Percentiles rank a stretch among this genome's conserved stretches.
These are phyloP conservation scores for Trifolium dubium DNA, from an alignment of 306 rosid species.

Conservation along the genomic window DNA sequence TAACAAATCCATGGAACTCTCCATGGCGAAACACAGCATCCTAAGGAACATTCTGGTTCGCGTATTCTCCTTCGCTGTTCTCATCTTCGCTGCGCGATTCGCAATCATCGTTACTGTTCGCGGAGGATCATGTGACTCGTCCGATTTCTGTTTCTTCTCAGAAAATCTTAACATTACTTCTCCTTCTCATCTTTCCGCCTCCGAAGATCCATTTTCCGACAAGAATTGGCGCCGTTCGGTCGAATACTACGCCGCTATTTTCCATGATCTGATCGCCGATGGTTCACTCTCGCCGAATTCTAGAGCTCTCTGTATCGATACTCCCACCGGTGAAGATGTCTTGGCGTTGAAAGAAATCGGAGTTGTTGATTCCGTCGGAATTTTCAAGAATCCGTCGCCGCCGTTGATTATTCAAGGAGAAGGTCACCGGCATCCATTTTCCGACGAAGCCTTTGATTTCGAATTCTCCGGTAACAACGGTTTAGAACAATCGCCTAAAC, in stretches of 20 bases:
- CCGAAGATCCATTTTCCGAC: constrained; percentile 26
- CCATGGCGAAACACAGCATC: constrained; percentile 34
- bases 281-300: constrained; percentile 49
- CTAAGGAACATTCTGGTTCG: constrained; percentile 44
- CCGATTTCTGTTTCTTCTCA: constrained; percentile 55
- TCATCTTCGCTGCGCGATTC: constrained; percentile 50
- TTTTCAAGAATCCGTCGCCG: constrained; percentile 45
- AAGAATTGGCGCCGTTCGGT: constrained; percentile 51
- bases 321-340: constrained; percentile 53
- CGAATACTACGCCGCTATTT: constrained; percentile 50
- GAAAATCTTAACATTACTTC: constrained; percentile 1
- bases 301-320: constrained; percentile 52
- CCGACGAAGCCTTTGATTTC: constrained; percentile 46
- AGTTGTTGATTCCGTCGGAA: constrained; percentile 50
- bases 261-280: constrained; percentile 56
- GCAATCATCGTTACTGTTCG: constrained; percentile 55
- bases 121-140: constrained; percentile 49
- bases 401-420: constrained; percentile 49
- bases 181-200: neutral
- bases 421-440: constrained; percentile 43
- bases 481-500: constrained; percentile 32
- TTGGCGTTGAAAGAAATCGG: constrained; percentile 52
- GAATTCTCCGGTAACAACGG: constrained; percentile 50
- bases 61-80: constrained; percentile 51
- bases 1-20: constrained; percentile 45